Base-by-base conservation (phyloP, 441 rosid species). In the Kokia cookei region DNA sequence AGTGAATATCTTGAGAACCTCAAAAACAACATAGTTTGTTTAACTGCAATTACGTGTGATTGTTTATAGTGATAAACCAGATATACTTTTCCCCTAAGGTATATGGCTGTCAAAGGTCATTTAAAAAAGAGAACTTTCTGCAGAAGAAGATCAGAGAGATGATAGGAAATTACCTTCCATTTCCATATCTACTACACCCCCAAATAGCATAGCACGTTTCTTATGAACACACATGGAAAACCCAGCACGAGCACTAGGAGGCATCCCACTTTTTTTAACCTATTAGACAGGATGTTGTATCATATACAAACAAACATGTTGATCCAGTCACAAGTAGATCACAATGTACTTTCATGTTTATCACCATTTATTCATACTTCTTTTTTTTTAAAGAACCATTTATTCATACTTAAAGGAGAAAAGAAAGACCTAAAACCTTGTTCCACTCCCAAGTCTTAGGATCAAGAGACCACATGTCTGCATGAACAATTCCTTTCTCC, bases 361-460 rank as follows among this genome's bases (percentile, higher is more conserved):
- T 76, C 24, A 24, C 67, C 53, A 57, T 22, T 6, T 22, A 35
- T 17, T n/a, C 14, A 0, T 45, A 29, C 37, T 17, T n/a, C 35
- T 32, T 32, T 32, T 32, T 32, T 32, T 32, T 32, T 6, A 32
- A 32, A 32, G 37, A 32, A 48, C 61, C 53, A 57, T 22, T 6
- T 22, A 35, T 17, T 26, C 14, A 1, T 27, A 29, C 37, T 17
- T 17, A 45, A 7, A 11, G 2, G 37, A 47, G 45, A 50, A 69
- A 65, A 55, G 71, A 35, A 71, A 69, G 37, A 72, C 51, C 71
- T 63, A 81, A 53, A 78, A 93, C 99, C 96, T 95, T 95, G 84
- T 86, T 95, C 99, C 99, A 95, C 83, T 95, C 98, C 99, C 99
- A 93, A 58, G 95, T 91, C 88, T 89, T 87, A 61, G 99, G 98